phyloP scores from a whole-genome alignment of 2,329 filamentous ascomycete species.

The Ascochyta lentis region DNA sequence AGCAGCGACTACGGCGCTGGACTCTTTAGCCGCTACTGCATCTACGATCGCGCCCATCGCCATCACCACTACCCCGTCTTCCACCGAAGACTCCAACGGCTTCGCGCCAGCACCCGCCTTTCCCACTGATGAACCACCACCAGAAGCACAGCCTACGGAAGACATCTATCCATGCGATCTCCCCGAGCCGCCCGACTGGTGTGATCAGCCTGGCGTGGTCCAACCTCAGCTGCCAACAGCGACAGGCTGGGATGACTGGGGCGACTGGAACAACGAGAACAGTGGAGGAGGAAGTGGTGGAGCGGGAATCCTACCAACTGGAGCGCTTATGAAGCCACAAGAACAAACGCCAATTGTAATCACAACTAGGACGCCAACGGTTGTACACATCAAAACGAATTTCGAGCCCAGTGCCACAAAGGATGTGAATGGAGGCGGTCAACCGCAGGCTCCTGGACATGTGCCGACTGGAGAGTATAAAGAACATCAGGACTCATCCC shows the following conservation, averaged over 20 bases:
- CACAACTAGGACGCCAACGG: constrained; percentile 23
- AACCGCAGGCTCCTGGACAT: not conserved
- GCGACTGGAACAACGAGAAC: constrained; percentile 7
- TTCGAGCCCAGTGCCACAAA: not conserved
- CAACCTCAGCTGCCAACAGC: constrained; percentile 16
- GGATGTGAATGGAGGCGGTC: not conserved
- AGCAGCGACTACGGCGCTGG: not conserved
- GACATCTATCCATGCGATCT: constrained; percentile 7
- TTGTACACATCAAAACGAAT: constrained; percentile 26
- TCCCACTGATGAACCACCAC: not conserved
- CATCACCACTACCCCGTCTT: not conserved
- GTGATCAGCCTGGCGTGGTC: constrained; percentile 1
- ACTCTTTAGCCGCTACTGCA: not conserved
- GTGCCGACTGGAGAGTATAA: not conserved
- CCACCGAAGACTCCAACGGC: not conserved
- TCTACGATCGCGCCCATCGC: not conserved
- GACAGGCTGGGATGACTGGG: constrained; percentile 23
- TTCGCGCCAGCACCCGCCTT: constrained; percentile 1
- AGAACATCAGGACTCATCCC: not conserved
- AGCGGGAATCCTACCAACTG: not conserved
- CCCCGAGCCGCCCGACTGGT: constrained; percentile 10
- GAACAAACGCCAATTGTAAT: constrained; percentile 16
- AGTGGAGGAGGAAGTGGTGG: constrained; percentile 6
- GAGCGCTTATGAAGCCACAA: not conserved
- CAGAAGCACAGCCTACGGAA: not conserved